Conservation (phyloP, 148 eudicot genomes). For the Polygonum aviculare region DNA sequence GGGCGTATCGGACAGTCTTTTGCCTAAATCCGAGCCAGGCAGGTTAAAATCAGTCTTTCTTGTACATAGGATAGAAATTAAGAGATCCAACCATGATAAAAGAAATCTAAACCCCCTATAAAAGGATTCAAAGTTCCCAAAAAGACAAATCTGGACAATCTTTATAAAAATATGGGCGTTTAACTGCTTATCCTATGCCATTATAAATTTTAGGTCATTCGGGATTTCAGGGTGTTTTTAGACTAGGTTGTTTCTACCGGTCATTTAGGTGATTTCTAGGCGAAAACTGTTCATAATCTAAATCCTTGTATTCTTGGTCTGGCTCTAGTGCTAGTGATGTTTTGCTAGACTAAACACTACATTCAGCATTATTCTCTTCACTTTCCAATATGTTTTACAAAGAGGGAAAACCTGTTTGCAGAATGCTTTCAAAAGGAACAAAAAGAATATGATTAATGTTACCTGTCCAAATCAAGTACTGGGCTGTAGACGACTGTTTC, state of each 20-base stretch:
- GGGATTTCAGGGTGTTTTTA: too few species aligned
- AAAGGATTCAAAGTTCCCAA: too few species aligned
- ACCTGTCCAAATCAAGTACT: constrained; percentile 94
- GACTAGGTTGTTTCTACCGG: not conserved
- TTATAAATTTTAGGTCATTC: too few species aligned
- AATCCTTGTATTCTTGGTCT: not conserved
- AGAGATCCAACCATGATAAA: too few species aligned
- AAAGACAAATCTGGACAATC: too few species aligned
- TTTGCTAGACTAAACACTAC: not conserved
- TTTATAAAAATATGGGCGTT: too few species aligned
- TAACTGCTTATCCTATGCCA: too few species aligned
- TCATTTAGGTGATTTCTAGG: not conserved
- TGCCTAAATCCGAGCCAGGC: too few species aligned
- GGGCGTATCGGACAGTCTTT: not conserved
- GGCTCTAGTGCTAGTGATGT: not conserved
- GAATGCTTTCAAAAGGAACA: too few species aligned
- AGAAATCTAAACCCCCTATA: too few species aligned
- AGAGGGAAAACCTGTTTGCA: not conserved
- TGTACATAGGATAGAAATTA: too few species aligned
- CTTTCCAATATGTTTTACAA: not conserved
- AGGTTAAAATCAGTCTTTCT: too few species aligned
- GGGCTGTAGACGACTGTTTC: constrained; percentile 94
- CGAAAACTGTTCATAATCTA: not conserved
- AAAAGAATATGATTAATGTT: not conserved
- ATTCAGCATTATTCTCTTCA: not conserved